Evolutionary conservation across 1,284 basidiomycete genomes (phyloP).

Genomic region (Singerocomus rubriflavus): DNA sequence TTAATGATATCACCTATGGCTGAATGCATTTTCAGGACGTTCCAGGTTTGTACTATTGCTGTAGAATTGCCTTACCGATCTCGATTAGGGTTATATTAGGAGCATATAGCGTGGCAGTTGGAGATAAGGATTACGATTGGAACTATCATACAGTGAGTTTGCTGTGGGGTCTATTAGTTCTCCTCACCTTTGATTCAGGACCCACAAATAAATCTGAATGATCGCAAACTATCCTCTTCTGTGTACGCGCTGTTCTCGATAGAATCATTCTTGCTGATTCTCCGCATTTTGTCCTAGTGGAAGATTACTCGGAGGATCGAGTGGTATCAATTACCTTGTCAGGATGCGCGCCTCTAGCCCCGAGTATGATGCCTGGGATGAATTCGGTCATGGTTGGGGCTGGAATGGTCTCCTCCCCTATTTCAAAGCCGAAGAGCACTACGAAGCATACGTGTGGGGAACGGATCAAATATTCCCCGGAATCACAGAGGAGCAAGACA

Average conservation of each 20-base stretch:
- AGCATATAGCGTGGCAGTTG: constrained; percentile 4
- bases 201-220: constrained; percentile 15
- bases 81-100: neutral
- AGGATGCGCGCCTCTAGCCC: constrained; percentile 20
- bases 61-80: neutral
- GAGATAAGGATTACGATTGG: constrained; percentile 20
- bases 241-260: constrained; percentile 6
- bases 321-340: constrained; percentile 18
- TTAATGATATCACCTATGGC: neutral
- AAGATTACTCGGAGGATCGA: constrained; percentile 22
- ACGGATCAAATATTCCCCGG: constrained; percentile 22
- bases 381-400: constrained; percentile 19
- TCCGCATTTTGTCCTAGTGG: constrained; percentile 6
- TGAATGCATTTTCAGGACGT: constrained; percentile 11
- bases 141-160: constrained; percentile 14
- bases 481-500: constrained; percentile 15
- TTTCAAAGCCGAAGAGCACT: constrained; percentile 18
- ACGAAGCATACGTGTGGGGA: constrained; percentile 10
- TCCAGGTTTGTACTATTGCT: constrained; percentile 13
- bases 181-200: constrained; percentile 9
- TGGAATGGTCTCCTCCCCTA: constrained; percentile 17
- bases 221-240: neutral
- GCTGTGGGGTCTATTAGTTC: neutral
- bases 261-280: neutral
- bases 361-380: constrained; percentile 21